Evolutionary conservation across 768 basidiomycete species (phyloP).

Genomic region (Phlebiopsis gigantea): DNA sequence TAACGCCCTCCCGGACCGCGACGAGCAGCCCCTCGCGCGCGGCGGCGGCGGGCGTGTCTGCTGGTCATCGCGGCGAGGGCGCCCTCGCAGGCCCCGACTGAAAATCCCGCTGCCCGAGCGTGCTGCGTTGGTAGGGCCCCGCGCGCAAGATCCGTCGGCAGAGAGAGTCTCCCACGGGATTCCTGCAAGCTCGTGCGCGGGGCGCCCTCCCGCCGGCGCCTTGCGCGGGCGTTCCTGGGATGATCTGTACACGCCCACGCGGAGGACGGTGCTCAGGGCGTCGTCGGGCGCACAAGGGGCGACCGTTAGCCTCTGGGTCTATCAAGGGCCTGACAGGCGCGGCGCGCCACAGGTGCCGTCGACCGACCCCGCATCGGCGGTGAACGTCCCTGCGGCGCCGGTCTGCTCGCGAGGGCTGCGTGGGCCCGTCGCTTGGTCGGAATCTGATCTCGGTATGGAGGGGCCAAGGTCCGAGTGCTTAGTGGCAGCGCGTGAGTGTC

Average conservation of each 20-base stretch:
- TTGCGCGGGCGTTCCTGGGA: neutral
- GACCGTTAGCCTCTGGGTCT: neutral
- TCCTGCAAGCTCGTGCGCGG: no score
- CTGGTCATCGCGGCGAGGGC: neutral
- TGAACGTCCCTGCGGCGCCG: neutral
- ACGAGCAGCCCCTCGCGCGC: neutral
- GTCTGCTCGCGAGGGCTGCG: neutral
- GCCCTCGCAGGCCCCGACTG: neutral
- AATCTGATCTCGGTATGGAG: neutral
- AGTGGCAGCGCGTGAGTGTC: no score
- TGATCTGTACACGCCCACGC: neutral
- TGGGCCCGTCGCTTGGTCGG: no score
- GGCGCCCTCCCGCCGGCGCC: no score
- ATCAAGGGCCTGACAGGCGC: neutral
- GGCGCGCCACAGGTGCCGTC: neutral
- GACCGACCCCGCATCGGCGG: neutral
- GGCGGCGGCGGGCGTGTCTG: neutral
- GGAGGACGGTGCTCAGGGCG: neutral
- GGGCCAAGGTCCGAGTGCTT: neutral
- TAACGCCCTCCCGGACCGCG: neutral
- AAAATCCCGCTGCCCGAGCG: neutral
- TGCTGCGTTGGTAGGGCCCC: neutral
- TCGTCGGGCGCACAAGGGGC: neutral
- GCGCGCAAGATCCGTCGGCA: conserved; percentile 5
- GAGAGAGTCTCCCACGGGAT: neutral